Percentiles rank a stretch among this genome's conserved stretches.
These are phyloP conservation scores for Chlorencoelia australis DNA, from an alignment of 2,329 filamentous ascomycete genomes.

Conservation along the genomic window DNA sequence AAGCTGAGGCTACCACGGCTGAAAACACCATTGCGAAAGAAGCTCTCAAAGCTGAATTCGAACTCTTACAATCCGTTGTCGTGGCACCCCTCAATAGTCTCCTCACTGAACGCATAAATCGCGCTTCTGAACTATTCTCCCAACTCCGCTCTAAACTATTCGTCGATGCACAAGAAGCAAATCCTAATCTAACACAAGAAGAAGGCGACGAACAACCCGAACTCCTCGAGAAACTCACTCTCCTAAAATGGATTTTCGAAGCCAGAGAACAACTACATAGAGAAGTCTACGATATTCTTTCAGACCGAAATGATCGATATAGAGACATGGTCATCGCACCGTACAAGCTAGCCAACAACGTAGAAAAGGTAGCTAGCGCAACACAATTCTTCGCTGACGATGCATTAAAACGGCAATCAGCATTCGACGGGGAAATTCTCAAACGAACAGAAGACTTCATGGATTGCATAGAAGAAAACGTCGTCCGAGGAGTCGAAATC, in stretches of 20 bases:
- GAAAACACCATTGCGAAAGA: slow-evolving; percentile 63
- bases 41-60: slow-evolving; percentile 70
- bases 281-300: slow-evolving; percentile 74
- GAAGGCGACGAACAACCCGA: slow-evolving; percentile 94
- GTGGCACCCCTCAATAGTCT: slow-evolving; percentile 77
- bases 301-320: slow-evolving; percentile 79
- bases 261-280: slow-evolving; percentile 80
- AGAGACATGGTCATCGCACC: slow-evolving; percentile 74
- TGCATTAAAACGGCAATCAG: slow-evolving; percentile 57
- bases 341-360: slow-evolving; percentile 64
- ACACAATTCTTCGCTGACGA: slow-evolving; percentile 77
- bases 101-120: slow-evolving; percentile 63
- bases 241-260: slow-evolving; percentile 96
- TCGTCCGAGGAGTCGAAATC: slow-evolving; percentile 77
- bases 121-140: slow-evolving; percentile 68
- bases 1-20: slow-evolving; percentile 61
- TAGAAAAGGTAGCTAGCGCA: slow-evolving; percentile 70
- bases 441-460: slow-evolving; percentile 68
- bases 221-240: slow-evolving; percentile 83
- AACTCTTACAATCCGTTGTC: slow-evolving; percentile 72
- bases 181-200: slow-evolving; percentile 79
- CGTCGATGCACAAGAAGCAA: slow-evolving; percentile 50
- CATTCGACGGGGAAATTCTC: slow-evolving; percentile 62
- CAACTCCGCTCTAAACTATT: slow-evolving; percentile 64
- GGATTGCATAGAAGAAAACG: slow-evolving; percentile 71